Evolutionary conservation across 306 rosid genomes (phyloP).

Genomic region (Mimosa bimucronata): DNA sequence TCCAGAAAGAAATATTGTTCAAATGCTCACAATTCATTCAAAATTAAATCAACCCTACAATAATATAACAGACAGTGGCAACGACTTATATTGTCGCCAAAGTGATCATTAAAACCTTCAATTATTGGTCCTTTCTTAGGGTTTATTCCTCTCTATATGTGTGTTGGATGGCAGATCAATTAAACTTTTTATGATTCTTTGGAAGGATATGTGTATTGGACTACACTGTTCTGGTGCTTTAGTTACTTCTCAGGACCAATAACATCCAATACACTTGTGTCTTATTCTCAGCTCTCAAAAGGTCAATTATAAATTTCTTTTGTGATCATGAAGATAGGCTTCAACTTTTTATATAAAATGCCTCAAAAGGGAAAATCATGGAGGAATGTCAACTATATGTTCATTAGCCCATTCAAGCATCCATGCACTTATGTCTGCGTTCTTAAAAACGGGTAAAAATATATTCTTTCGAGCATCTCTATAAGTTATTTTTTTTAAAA

Average conservation of each 20-base stretch:
- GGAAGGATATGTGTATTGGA: background rate
- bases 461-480: background rate
- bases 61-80: background rate
- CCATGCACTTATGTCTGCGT: background rate
- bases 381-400: conserved; percentile 10
- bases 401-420: background rate
- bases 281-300: background rate
- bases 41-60: conserved; percentile 3
- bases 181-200: background rate
- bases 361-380: background rate
- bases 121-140: background rate
- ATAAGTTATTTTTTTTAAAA: background rate
- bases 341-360: background rate
- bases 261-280: background rate
- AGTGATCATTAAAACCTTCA: conserved; percentile 26
- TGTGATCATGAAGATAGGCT: background rate
- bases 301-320: background rate
- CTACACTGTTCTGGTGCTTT: conserved; percentile 9
- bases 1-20: background rate
- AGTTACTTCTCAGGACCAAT: background rate
- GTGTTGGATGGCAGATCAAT: background rate
- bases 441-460: background rate
- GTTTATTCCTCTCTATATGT: background rate
- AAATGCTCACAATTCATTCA: background rate
- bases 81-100: background rate